A percentile compares a stretch with the other conserved stretches of the same genome.
Evolutionary conservation across 2,329 filamentous ascomycete species (phyloP).

Genomic region (Talaromyces sp.): DNA sequence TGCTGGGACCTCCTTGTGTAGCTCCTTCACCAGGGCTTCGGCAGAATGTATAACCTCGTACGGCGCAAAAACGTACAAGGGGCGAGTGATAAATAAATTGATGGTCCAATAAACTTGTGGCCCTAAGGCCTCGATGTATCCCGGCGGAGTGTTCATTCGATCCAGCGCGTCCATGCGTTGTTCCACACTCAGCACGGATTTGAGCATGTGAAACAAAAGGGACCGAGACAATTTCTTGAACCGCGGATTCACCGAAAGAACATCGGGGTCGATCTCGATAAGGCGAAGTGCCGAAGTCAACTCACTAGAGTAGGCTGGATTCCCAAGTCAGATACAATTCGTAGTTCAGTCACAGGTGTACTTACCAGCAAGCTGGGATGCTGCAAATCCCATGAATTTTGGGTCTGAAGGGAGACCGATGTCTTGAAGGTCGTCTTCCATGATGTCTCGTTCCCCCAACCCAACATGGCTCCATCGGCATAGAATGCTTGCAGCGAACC

Average conservation of each 20-base stretch:
- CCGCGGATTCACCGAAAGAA: slow-evolving; percentile 5
- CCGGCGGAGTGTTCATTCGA: not conserved
- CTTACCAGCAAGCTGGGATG: slow-evolving; percentile 34
- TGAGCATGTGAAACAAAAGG: slow-evolving; percentile 7
- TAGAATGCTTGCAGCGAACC: slow-evolving; percentile 34
- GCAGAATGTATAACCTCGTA: slow-evolving; percentile 37
- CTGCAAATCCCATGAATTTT: slow-evolving; percentile 29
- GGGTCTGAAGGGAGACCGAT: slow-evolving; percentile 34
- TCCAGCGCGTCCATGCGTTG: slow-evolving; percentile 7
- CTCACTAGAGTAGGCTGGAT: slow-evolving; percentile 10
- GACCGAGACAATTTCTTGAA: slow-evolving; percentile 10
- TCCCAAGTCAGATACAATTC: not conserved
- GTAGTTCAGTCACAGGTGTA: slow-evolving; percentile 5
- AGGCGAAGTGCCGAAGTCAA: slow-evolving; percentile 8
- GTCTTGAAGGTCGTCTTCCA: slow-evolving; percentile 26
- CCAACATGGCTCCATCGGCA: slow-evolving; percentile 38
- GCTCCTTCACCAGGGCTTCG: slow-evolving; percentile 33
- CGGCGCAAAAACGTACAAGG: slow-evolving; percentile 36
- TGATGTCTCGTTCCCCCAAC: slow-evolving; percentile 33
- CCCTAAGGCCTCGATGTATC: slow-evolving; percentile 31
- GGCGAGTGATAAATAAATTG: slow-evolving; percentile 36
- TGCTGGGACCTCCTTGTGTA: slow-evolving; percentile 28
- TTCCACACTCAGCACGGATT: slow-evolving; percentile 1
- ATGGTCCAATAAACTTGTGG: slow-evolving; percentile 38
- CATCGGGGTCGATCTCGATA: slow-evolving; percentile 9